Evolutionary conservation across 192 early-diverging fungal species (phyloP).

Genomic region (Gonapodya sp.): DNA sequence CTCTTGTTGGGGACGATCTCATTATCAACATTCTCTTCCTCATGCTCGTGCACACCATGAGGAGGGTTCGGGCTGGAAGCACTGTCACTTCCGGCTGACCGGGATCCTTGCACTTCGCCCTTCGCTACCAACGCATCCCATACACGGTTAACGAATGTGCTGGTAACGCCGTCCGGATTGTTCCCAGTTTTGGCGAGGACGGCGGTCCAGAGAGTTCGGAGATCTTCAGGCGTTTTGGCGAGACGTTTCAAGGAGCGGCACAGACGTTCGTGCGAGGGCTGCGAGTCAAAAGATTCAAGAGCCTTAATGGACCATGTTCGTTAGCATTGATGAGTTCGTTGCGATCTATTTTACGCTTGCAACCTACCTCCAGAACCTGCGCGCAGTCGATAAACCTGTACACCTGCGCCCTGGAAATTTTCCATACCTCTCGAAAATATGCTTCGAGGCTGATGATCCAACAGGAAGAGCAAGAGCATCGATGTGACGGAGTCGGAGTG

Average conservation of each 20-base stretch:
- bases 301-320: constrained; percentile 17
- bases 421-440: constrained; percentile 37
- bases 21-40: not conserved
- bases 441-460: constrained; percentile 25
- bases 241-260: constrained; percentile 38
- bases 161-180: constrained; percentile 30
- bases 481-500: not conserved
- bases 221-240: constrained; percentile 23
- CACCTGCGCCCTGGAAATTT: constrained; percentile 33
- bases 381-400: constrained; percentile 44
- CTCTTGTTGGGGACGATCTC: not conserved
- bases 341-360: not conserved
- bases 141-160: constrained; percentile 26
- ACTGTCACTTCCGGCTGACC: not conserved
- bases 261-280: constrained; percentile 39
- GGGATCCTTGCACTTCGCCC: constrained; percentile 1
- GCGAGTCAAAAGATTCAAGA: constrained; percentile 28
- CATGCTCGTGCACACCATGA: not conserved
- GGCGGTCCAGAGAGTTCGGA: constrained; percentile 31
- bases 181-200: constrained; percentile 23
- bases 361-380: constrained; percentile 24
- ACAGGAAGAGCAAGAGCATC: no score
- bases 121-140: constrained; percentile 27
- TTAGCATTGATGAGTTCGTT: not conserved
- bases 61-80: no score